These are phyloP conservation scores for Mortierella sp. DNA, from an alignment of 371 early-diverging fungal genomes.

Conservation along the genomic window DNA sequence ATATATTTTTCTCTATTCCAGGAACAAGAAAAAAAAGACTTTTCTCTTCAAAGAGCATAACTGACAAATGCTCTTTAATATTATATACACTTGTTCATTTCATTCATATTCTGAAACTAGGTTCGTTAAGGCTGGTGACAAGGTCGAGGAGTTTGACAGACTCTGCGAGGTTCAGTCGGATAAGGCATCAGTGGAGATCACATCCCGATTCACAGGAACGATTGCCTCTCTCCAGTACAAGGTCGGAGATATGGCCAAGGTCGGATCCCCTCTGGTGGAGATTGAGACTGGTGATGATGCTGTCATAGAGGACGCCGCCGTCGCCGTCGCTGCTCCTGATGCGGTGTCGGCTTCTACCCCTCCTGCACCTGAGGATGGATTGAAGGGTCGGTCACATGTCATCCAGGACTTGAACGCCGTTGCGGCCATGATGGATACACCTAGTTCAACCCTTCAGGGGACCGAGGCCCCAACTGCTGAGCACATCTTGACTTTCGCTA, in stretches of 20 bases:
- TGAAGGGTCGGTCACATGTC: constrained; percentile 48
- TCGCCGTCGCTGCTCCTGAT: constrained; percentile 28
- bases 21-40: too few species aligned
- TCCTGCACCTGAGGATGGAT: constrained; percentile 30
- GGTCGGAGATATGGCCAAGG: constrained; percentile 92
- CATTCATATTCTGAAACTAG: constrained; percentile 52
- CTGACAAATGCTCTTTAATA: too few species aligned
- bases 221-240: constrained; percentile 84
- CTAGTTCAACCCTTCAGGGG: constrained; percentile 12
- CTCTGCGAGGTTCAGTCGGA: constrained; percentile 98
- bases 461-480: constrained; percentile 31
- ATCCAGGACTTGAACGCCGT: constrained; percentile 40
- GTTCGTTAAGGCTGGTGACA: constrained; percentile 93
- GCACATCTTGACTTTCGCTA: constrained; percentile 67
- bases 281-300: constrained; percentile 74
- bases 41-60: too few species aligned
- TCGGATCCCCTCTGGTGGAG: constrained; percentile 94
- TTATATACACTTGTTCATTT: too few species aligned
- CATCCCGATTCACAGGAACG: constrained; percentile 93
- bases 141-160: constrained; percentile 92
- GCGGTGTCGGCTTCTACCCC: constrained; percentile 29
- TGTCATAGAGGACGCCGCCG: constrained; percentile 18
- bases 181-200: constrained; percentile 98
- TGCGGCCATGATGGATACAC: constrained; percentile 40
- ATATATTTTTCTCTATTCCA: too few species aligned